Evolutionary conservation across 2,329 filamentous ascomycete genomes (phyloP).

Genomic region (Stagonosporopsis rhizophila): DNA sequence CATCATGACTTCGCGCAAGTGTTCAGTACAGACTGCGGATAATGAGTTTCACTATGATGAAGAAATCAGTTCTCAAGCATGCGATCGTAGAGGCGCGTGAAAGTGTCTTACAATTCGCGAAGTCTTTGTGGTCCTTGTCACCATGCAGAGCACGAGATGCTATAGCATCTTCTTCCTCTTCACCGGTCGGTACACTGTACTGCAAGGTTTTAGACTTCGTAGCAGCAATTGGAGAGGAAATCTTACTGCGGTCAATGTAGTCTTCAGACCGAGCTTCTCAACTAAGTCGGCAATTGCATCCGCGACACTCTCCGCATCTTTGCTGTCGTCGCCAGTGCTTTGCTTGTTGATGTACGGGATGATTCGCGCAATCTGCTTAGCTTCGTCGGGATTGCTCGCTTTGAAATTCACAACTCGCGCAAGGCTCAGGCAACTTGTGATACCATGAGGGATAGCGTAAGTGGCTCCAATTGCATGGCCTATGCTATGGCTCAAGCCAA

Average conservation of each 20-base stretch:
- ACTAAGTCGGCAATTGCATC: conserved; percentile 57
- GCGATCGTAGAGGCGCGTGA: not conserved
- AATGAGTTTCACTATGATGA: conserved; percentile 40
- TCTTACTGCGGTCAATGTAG: conserved; percentile 45
- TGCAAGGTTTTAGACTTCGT: conserved; percentile 25
- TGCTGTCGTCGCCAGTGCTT: conserved; percentile 52
- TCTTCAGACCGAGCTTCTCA: conserved; percentile 51
- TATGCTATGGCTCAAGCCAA: conserved; percentile 58
- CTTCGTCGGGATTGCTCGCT: conserved; percentile 55
- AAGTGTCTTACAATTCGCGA: conserved; percentile 37
- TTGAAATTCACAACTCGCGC: conserved; percentile 62
- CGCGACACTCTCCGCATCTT: conserved; percentile 55
- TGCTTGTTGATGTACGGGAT: conserved; percentile 54
- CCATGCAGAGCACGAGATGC: conserved; percentile 44
- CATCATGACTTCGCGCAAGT: not conserved
- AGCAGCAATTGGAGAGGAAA: not conserved
- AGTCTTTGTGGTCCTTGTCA: conserved; percentile 47
- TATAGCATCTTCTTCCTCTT: conserved; percentile 48
- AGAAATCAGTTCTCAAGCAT: conserved; percentile 12
- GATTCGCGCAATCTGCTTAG: conserved; percentile 56
- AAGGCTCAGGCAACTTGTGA: conserved; percentile 62
- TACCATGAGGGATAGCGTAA: conserved; percentile 63
- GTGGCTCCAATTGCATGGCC: conserved; percentile 63
- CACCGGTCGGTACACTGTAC: conserved; percentile 47
- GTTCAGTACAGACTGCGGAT: conserved; percentile 41